Evolutionary conservation across 2,329 filamentous ascomycete species (phyloP).

Genomic region (Sporothrix phasma): DNA sequence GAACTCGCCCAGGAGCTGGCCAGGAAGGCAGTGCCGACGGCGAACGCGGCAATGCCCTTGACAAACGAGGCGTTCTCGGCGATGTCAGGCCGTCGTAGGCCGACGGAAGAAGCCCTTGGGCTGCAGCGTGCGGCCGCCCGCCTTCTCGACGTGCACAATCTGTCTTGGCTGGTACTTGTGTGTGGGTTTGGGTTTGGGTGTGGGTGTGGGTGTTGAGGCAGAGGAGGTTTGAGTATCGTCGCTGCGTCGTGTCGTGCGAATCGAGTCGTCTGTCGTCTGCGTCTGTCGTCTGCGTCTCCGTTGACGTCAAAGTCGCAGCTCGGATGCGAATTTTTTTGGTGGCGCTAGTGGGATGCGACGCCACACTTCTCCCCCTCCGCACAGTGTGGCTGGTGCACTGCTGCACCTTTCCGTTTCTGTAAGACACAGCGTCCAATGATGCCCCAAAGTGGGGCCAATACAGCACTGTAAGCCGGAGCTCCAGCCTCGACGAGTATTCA

Average conservation of each 20-base stretch:
- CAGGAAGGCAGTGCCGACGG: conserved; percentile 49
- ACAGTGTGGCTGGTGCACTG: neutral
- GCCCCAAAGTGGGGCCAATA: neutral
- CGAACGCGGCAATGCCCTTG: conserved; percentile 50
- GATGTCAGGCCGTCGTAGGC: conserved; percentile 50
- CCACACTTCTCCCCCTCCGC: neutral
- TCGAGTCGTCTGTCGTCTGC: neutral
- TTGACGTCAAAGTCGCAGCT: neutral
- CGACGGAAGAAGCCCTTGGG: conserved; percentile 41
- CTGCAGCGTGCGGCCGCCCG: conserved; percentile 32
- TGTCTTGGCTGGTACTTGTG: conserved; percentile 43
- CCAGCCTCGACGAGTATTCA: neutral
- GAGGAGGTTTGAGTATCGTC: neutral
- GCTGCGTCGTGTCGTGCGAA: neutral
- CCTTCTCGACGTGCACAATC: conserved; percentile 42
- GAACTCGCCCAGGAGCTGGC: conserved; percentile 48
- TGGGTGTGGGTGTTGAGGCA: neutral
- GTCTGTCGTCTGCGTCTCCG: neutral
- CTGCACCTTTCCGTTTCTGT: too few species aligned
- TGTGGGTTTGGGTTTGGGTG: conserved; percentile 4
- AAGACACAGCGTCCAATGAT: neutral
- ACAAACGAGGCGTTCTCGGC: conserved; percentile 56
- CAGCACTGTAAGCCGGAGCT: neutral
- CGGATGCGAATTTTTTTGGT: conserved; percentile 12
- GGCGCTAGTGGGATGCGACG: neutral